phyloP scores from a whole-genome alignment of 1,284 basidiomycete species.

The Ceratobasidium papillatum region DNA sequence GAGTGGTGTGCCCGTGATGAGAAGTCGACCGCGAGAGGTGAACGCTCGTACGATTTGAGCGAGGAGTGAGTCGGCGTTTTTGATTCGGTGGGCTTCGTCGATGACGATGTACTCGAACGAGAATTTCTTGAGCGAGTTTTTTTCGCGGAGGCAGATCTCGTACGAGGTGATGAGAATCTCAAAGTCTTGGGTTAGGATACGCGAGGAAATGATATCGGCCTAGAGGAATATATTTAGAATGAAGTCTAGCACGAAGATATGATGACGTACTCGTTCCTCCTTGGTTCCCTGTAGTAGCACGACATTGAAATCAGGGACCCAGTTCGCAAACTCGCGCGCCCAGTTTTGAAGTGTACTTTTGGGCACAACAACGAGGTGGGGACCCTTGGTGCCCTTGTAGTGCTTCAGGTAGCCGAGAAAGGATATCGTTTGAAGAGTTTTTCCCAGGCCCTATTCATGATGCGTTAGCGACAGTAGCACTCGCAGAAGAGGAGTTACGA shows the following conservation, averaged over 20 bases:
- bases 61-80: constrained; percentile 97
- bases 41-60: constrained; percentile 96
- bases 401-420: constrained; percentile 96
- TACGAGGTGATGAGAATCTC: constrained; percentile 97
- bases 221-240: constrained; percentile 42
- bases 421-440: constrained; percentile 97
- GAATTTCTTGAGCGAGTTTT: constrained; percentile 90
- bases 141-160: constrained; percentile 97
- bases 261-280: constrained; percentile 75
- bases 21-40: constrained; percentile 84
- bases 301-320: constrained; percentile 91
- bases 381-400: constrained; percentile 78
- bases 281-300: constrained; percentile 86
- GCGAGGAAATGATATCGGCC: constrained; percentile 78
- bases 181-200: constrained; percentile 88
- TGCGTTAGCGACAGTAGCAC: background rate
- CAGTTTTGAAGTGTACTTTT: constrained; percentile 99
- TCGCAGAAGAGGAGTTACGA: constrained; percentile 44
- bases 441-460: constrained; percentile 83
- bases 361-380: constrained; percentile 95
- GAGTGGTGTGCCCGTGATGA: constrained; percentile 99
- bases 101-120: constrained; percentile 99
- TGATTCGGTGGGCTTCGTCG: constrained; percentile 99
- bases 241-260: background rate
- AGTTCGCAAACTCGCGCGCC: constrained; percentile 90